phyloP scores from a whole-genome alignment of 164 flowering plant species.

The Tetracentron sinense region DNA sequence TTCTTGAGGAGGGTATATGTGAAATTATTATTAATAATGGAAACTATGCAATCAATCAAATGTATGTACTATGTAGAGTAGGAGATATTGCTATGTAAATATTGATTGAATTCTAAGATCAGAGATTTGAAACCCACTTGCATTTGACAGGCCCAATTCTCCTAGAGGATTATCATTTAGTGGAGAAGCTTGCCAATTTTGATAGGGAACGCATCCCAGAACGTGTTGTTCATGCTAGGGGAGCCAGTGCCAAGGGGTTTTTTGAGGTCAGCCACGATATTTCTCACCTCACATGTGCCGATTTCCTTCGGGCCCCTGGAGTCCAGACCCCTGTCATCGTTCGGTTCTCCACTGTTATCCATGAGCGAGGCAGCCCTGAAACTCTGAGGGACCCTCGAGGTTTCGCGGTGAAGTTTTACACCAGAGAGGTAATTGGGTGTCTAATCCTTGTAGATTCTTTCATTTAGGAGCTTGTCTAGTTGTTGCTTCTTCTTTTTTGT shows the following conservation, averaged over 20 bases:
- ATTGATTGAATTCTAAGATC: background rate
- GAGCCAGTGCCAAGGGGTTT: slow-evolving; percentile 99
- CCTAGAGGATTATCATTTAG: slow-evolving; percentile 92
- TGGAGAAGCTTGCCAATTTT: slow-evolving; percentile 92
- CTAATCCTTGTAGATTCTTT: background rate
- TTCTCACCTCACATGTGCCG: slow-evolving; percentile 88
- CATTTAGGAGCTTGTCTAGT: background rate
- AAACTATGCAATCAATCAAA: too few relatives aligned
- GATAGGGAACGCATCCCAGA: slow-evolving; percentile 93
- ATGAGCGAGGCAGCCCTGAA: slow-evolving; percentile 99
- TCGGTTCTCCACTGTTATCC: slow-evolving; percentile 89
- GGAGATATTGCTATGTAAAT: background rate
- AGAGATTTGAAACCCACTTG: slow-evolving; percentile 2
- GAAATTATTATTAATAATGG: too few relatives aligned
- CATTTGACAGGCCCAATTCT: slow-evolving; percentile 83
- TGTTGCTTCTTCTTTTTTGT: background rate
- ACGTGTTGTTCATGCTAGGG: slow-evolving; percentile 99
- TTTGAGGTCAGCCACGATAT: slow-evolving; percentile 97
- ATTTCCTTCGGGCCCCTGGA: slow-evolving; percentile 93
- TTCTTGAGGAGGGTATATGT: too few relatives aligned
- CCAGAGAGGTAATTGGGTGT: slow-evolving; percentile 70
- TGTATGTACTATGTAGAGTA: slow-evolving; percentile 34
- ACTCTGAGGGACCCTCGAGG: slow-evolving; percentile 93
- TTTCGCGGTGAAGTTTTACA: slow-evolving; percentile 84
- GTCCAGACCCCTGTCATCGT: slow-evolving; percentile 95